These are phyloP conservation scores for Trichomonas vaginalis DNA, from an alignment of 208 protist species.

Conservation along the genomic window DNA sequence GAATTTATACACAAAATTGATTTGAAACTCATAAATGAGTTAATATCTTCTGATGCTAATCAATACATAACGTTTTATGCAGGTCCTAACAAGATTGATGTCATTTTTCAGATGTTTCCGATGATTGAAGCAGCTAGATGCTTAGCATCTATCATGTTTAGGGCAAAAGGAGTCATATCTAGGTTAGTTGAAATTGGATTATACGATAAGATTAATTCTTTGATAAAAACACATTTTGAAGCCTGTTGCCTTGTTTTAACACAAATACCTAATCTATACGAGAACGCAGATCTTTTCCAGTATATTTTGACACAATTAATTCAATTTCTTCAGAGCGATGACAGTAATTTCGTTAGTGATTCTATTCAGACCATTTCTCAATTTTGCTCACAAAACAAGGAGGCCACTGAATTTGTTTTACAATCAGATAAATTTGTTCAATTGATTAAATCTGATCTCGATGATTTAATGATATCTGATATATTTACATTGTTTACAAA, in stretches of 20 bases:
- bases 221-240: neutral
- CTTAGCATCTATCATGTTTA: neutral
- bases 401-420: neutral
- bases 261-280: neutral
- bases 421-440: neutral
- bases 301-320: neutral
- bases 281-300: neutral
- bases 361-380: neutral
- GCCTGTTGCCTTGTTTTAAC: neutral
- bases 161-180: neutral
- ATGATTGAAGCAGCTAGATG: neutral
- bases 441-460: neutral
- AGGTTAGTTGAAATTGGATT: neutral
- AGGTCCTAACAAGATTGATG: neutral
- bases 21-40: neutral
- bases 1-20: neutral
- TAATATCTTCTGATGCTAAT: neutral
- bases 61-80: neutral
- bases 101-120: neutral
- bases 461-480: neutral
- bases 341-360: neutral
- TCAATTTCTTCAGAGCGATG: neutral
- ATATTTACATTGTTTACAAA: neutral
- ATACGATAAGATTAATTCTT: neutral
- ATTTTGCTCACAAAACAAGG: neutral